Conservation (phyloP, 2,329 filamentous ascomycete species). For the Pestalotiopsis fici region DNA sequence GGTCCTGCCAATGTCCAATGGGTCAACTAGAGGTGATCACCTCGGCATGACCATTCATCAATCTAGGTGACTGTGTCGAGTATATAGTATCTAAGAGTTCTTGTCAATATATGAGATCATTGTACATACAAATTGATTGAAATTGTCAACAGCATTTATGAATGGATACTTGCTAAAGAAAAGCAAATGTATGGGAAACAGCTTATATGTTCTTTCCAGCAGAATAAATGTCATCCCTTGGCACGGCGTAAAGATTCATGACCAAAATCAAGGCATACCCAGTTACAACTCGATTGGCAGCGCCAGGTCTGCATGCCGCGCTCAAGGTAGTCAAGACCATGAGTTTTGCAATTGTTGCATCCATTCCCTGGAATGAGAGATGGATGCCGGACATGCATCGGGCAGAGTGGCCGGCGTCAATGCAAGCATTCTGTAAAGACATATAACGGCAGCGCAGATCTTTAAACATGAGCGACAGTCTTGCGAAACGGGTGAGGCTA, state of each 20-base stretch:
- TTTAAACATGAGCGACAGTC: background rate
- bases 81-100: background rate
- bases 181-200: no score
- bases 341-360: background rate
- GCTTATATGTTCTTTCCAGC: no score
- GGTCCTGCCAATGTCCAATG: slow-evolving; percentile 16
- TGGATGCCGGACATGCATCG: background rate
- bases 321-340: background rate
- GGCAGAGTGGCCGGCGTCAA: background rate
- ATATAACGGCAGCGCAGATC: background rate
- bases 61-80: background rate
- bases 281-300: background rate
- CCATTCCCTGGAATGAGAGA: background rate
- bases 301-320: background rate
- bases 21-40: slow-evolving; percentile 4
- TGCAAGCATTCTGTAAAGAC: background rate
- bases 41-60: background rate
- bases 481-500: background rate
- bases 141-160: background rate
- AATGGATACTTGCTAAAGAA: no score
- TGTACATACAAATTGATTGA: background rate
- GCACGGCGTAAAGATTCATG: no score
- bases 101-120: background rate
- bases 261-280: background rate
- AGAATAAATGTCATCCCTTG: no score